Evolutionary conservation across 139 green algal species (phyloP).

Genomic region (Ettlia oleoabundans): DNA sequence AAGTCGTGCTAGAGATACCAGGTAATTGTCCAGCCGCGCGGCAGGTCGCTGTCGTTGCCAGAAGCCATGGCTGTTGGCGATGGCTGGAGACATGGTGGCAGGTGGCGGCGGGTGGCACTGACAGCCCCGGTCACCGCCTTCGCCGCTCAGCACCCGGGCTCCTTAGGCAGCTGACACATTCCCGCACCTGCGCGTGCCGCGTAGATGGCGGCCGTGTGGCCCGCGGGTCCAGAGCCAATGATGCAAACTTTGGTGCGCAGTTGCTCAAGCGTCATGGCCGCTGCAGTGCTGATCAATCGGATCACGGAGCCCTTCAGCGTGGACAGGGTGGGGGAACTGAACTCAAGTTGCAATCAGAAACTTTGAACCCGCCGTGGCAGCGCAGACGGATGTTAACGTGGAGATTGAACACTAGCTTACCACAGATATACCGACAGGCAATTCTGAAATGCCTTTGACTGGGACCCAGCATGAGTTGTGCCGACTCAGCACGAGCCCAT

Average conservation of each 20-base stretch:
- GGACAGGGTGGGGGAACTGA: not conserved
- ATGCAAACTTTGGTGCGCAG: slow-evolving; percentile 78
- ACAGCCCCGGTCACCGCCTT: too few relatives aligned
- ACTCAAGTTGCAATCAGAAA: not conserved
- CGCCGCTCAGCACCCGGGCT: not conserved
- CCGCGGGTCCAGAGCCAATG: slow-evolving; percentile 84
- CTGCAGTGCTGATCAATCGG: slow-evolving; percentile 1
- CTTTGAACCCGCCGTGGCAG: not conserved
- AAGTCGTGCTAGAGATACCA: too few relatives aligned
- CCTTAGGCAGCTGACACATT: not conserved
- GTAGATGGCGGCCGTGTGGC: slow-evolving; percentile 85
- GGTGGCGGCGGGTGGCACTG: not conserved
- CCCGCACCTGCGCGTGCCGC: slow-evolving; percentile 52
- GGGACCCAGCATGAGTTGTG: too few relatives aligned
- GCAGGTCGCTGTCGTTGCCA: too few relatives aligned
- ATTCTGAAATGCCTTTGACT: too few relatives aligned
- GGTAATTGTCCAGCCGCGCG: too few relatives aligned
- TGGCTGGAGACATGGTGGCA: not conserved
- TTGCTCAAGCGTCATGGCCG: slow-evolving; percentile 40
- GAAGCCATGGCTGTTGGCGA: too few relatives aligned
- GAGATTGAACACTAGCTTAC: too few relatives aligned
- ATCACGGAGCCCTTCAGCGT: slow-evolving; percentile 24
- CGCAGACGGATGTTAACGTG: too few relatives aligned
- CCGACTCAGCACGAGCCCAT: too few relatives aligned
- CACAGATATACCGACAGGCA: too few relatives aligned